Conservation (phyloP, 169 alveolate genomes). For the Plasmodium reichenowi region DNA sequence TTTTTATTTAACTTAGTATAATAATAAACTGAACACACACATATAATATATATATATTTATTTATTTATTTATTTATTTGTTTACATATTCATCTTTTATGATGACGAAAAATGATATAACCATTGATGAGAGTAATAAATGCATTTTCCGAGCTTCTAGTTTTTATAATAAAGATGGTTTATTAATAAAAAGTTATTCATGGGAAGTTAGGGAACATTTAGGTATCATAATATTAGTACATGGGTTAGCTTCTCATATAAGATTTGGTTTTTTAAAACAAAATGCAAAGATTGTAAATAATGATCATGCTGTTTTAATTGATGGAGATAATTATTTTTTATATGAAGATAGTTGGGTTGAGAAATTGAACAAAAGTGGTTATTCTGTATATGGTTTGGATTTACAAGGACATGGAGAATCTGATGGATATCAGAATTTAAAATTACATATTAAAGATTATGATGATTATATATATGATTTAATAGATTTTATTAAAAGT, state of each 20-base stretch:
- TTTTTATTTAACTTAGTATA: too few species aligned
- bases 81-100: too few species aligned
- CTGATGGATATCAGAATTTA: not conserved
- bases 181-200: not conserved
- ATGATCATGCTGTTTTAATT: not conserved
- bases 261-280: conserved; percentile 5
- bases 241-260: not conserved
- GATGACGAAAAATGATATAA: too few species aligned
- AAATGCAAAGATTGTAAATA: not conserved
- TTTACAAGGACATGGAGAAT: not conserved
- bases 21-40: too few species aligned
- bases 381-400: conserved; percentile 8
- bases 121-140: too few species aligned
- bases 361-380: not conserved
- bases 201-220: not conserved
- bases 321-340: not conserved
- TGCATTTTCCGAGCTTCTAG: too few species aligned
- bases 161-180: conserved; percentile 3
- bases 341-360: not conserved
- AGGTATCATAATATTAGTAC: conserved; percentile 4
- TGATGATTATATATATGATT: not conserved
- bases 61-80: too few species aligned
- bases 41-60: too few species aligned
- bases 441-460: not conserved
- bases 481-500: not conserved